Evolutionary conservation across 495 filamentous ascomycete genomes (phyloP).

Genomic region (Viridothelium virens): DNA sequence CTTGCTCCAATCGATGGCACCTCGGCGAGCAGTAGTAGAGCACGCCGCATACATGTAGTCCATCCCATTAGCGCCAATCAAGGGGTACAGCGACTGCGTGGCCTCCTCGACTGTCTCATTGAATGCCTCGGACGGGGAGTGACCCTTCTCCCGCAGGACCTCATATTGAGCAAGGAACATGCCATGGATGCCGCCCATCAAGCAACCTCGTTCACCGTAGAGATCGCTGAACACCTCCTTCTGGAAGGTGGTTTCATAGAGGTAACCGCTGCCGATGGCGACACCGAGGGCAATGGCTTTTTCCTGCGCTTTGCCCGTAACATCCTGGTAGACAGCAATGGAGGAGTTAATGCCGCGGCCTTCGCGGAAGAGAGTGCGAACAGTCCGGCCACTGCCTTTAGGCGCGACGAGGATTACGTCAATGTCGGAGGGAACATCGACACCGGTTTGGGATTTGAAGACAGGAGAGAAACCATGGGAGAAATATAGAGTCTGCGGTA

Average conservation of each 20-base stretch:
- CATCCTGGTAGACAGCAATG: constrained; percentile 96
- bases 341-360: constrained; percentile 99
- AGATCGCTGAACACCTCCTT: constrained; percentile 99
- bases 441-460: constrained; percentile 99
- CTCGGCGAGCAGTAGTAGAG: constrained; percentile 95
- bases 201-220: constrained; percentile 98
- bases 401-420: constrained; percentile 99
- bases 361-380: constrained; percentile 94
- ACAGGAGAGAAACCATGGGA: constrained; percentile 99
- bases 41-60: constrained; percentile 99
- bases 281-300: constrained; percentile 96
- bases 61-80: constrained; percentile 95
- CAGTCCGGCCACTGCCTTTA: constrained; percentile 97
- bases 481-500: constrained; percentile 86
- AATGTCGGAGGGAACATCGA: constrained; percentile 88
- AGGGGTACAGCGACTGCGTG: constrained; percentile 92
- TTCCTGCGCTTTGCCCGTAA: constrained; percentile 96
- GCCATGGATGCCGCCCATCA: constrained; percentile 99
- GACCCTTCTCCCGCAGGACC: constrained; percentile 95
- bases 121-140: constrained; percentile 96
- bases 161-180: constrained; percentile 99
- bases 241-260: constrained; percentile 99
- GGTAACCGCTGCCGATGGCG: constrained; percentile 91
- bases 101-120: constrained; percentile 99
- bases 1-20: constrained; percentile 96